Evolutionary conservation across 148 eudicot species (phyloP).

Genomic region (Vaccinium macrocarpon): DNA sequence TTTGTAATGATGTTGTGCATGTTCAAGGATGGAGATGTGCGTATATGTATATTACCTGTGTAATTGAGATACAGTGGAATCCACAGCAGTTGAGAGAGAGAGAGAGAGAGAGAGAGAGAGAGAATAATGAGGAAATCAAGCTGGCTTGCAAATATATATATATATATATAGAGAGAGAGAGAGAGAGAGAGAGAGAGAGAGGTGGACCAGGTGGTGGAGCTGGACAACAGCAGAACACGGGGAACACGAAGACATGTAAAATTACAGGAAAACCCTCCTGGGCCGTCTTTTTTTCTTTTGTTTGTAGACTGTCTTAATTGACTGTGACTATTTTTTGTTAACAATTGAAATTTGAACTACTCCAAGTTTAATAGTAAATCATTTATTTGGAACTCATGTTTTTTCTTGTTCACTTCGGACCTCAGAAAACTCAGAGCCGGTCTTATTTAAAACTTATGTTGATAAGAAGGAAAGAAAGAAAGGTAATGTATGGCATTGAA

Average conservation of each 20-base stretch:
- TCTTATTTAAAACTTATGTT: too few relatives aligned
- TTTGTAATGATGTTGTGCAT: neutral
- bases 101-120: slow-evolving; percentile 6
- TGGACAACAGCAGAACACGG: neutral
- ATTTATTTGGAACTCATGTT: too few relatives aligned
- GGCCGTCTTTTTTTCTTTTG: neutral
- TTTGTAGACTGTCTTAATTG: neutral
- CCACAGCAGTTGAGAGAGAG: neutral
- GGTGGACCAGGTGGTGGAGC: neutral
- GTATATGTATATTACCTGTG: neutral
- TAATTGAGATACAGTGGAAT: neutral
- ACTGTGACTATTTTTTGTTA: neutral
- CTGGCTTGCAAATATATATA: neutral
- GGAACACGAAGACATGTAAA: neutral
- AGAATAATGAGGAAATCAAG: neutral
- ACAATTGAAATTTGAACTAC: too few relatives aligned
- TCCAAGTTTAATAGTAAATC: too few relatives aligned
- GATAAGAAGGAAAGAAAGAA: too few relatives aligned
- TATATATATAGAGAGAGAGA: too few relatives aligned
- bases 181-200: neutral
- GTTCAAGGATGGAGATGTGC: neutral
- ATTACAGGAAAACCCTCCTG: slow-evolving; percentile 5
- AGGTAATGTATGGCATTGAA: neutral
- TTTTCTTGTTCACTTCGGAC: too few relatives aligned
- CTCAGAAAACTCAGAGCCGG: too few relatives aligned